Evolutionary conservation across 768 basidiomycete species (phyloP), one percentile per base, ranked within the genome.

Genomic region (Boletus eberwhitei): DNA sequence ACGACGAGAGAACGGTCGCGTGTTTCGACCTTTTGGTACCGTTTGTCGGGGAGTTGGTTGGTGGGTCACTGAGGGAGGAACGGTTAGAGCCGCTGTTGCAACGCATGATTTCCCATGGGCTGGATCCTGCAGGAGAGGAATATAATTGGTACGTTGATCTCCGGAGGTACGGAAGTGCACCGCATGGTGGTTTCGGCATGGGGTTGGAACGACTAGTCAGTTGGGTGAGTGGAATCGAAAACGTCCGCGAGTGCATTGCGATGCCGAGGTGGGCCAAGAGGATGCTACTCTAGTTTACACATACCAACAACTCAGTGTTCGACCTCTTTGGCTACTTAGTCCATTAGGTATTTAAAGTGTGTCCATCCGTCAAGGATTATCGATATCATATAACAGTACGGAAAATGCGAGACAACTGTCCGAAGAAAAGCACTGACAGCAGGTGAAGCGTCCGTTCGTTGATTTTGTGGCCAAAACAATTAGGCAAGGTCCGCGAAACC

Each of bases 1-100:
- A 73, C 52, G 72, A 77, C 38, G 71, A 70, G 41, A 59, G 64
- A 57, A 88, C 91, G 0, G 93, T 92, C 4, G 92, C 87, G n/a
- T 98, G 96, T 73, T 97, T 99, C 64, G 97, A 99, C 67, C 78
- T 99, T 17, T 80, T 99, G 49, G 84, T 98, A 6, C 97, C 96
- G 0, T 73, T 80, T 22, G 74, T 93, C 2, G 96, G 96, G 5
- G 97, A 99, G 72, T 79, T 99, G 21, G 88, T 82, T 0, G 97
- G 97, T 2, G 97, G 97, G 4, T 95, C 92, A 38, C 76, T 98
- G 37, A 80, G 97, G 55, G 89, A 94, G 67, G 91, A 94, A 62
- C 77, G 90, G 37, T 53, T 73, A 36, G 78, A 78, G 12, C 63
- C 77, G 12, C 73, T 95, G 26, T 67, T 74, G 52, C 65, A 62